Percentiles rank a stretch among this genome's conserved stretches.
phyloP scores from a whole-genome alignment of 192 early-diverging fungal genomes.

The Kappamyces sp. region DNA sequence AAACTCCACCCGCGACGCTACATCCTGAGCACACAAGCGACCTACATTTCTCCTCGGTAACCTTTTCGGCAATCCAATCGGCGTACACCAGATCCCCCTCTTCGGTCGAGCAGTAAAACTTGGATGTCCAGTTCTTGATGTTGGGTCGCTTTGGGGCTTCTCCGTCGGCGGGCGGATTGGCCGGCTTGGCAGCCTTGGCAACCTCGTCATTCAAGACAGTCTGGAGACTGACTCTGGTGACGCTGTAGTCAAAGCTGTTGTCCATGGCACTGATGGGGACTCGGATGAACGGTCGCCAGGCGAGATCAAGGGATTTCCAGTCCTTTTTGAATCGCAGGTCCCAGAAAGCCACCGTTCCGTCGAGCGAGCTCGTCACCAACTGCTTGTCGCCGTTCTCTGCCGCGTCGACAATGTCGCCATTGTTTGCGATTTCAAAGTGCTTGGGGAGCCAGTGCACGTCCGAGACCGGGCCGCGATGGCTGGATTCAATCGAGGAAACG shows the following conservation, averaged over 20 bases:
- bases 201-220: slow-evolving; percentile 11
- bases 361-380: slow-evolving; percentile 46
- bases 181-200: slow-evolving; percentile 16
- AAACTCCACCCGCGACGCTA: slow-evolving; percentile 48
- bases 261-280: slow-evolving; percentile 56
- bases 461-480: slow-evolving; percentile 41
- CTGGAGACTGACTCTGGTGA: slow-evolving; percentile 43
- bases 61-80: slow-evolving; percentile 54
- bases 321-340: slow-evolving; percentile 57
- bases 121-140: slow-evolving; percentile 27
- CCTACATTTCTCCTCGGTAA: slow-evolving; percentile 50
- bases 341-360: slow-evolving; percentile 55
- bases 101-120: slow-evolving; percentile 57
- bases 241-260: slow-evolving; percentile 56
- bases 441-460: slow-evolving; percentile 52
- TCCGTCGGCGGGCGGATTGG: slow-evolving; percentile 12
- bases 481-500: slow-evolving; percentile 52
- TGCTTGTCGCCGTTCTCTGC: slow-evolving; percentile 45
- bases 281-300: slow-evolving; percentile 53
- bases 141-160: slow-evolving; percentile 17
- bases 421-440: slow-evolving; percentile 40
- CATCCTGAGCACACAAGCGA: slow-evolving; percentile 7
- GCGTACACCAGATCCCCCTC: slow-evolving; percentile 59
- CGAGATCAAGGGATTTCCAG: slow-evolving; percentile 43
- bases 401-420: slow-evolving; percentile 41